These are phyloP conservation scores for Urochloa ruziziensis DNA, from an alignment of 176 grass and related monocot species.

Conservation along the genomic window DNA sequence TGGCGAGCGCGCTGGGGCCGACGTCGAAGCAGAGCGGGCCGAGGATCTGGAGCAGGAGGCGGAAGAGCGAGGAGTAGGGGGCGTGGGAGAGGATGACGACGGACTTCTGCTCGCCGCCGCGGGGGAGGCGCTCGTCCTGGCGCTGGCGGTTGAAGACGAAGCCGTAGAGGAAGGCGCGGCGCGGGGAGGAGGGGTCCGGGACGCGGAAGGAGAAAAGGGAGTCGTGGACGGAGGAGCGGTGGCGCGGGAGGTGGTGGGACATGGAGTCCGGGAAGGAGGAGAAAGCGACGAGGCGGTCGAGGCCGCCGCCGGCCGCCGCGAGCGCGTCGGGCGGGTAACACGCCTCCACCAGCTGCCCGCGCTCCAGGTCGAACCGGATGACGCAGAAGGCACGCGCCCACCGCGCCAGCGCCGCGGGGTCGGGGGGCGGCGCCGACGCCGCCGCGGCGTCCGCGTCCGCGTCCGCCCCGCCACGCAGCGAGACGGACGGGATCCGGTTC, in stretches of 20 bases:
- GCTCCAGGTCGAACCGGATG: constrained; percentile 98
- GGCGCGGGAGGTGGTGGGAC: constrained; percentile 92
- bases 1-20: constrained; percentile 64
- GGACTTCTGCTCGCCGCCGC: constrained; percentile 95
- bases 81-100: constrained; percentile 80
- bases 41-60: constrained; percentile 88
- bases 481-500: constrained; percentile 75
- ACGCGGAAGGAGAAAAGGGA: constrained; percentile 96
- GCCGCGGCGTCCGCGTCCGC: constrained; percentile 1
- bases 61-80: constrained; percentile 79
- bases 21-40: constrained; percentile 97
- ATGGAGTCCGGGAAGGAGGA: constrained; percentile 99
- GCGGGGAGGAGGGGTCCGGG: constrained; percentile 42
- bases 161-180: constrained; percentile 64
- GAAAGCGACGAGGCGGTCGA: constrained; percentile 82
- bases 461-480: constrained; percentile 38
- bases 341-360: constrained; percentile 83
- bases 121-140: constrained; percentile 92
- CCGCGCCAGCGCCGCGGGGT: constrained; percentile 58
- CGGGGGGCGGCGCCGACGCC: constrained; percentile 7
- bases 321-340: constrained; percentile 70
- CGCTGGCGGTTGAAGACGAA: constrained; percentile 98
- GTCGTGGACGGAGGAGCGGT: constrained; percentile 89
- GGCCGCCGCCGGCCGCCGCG: constrained; percentile 34
- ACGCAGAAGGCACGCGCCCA: constrained; percentile 83